Evolutionary conservation across 148 eudicot genomes (phyloP), one percentile per base, ranked within the genome.

Genomic region (Rhododendron ovatum): DNA sequence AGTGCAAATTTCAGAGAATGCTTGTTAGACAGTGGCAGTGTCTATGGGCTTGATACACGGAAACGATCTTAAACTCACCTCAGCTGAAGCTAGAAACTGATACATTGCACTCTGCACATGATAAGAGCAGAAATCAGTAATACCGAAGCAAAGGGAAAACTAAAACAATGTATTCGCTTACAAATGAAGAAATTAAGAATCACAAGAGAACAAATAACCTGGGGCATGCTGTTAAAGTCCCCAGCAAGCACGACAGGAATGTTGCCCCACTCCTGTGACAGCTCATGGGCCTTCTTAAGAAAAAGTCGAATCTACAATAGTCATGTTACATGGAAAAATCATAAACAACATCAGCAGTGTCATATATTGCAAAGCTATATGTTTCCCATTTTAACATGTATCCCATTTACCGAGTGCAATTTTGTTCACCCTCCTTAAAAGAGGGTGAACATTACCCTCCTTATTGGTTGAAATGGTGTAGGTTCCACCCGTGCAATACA

Each of bases 191-290:
- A 30, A 78, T 48, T 51, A 84, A 77, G 35, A 41, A 78, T 53
- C 28, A 45, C 15, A 26, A 33, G 13, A 43, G 13, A 53, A 75
- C 80, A 41, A 80, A 82, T 63, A 69, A 94, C 96, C 95, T 90
- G 91, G 41, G 95, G 96, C 71, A 89, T 79, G 88, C 94, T 89
- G 87, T 94, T 94, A 24, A 90, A 86, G 89, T 94, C 98, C 69
- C 98, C 98, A 89, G 93, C 92, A 88, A 94, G 94, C n/a, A 94
- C 82, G 81, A 91, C 87, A 77, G 98, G 98, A 84, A 93, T 91
- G 82, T 87, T 81, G 81, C 95, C 98, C 95, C 95, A 94, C 81
- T 88, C 90, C 80, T 89, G 76, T 75, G 95, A 92, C 81, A 94
- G 87, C 77, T 83, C 85, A 80, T 91, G 90, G 45, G 98, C 98